Evolutionary conservation across 106 monocot genomes (phyloP).

Genomic region (Dioscorea dumetorum): DNA sequence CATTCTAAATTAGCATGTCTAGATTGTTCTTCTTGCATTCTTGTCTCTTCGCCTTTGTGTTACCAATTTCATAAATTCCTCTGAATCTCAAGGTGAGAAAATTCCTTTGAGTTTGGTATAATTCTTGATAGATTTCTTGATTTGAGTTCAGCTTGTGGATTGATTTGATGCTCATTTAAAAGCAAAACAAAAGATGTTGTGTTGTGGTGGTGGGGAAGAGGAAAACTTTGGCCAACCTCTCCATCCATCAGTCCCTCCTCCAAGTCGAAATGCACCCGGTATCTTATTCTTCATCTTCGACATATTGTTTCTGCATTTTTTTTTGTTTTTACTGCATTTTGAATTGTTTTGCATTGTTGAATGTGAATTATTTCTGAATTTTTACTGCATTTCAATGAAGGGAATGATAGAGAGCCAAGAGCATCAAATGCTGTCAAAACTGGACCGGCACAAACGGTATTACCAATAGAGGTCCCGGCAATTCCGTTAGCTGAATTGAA

Average conservation of each 20-base stretch:
- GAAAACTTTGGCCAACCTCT: neutral
- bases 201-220: slow-evolving; percentile 5
- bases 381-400: slow-evolving; percentile 7
- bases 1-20: too few relatives aligned
- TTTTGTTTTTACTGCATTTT: neutral
- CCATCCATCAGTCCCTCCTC: slow-evolving; percentile 2
- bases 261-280: neutral
- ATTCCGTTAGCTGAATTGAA: slow-evolving; percentile 61
- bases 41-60: too few relatives aligned
- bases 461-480: slow-evolving; percentile 75
- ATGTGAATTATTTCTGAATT: neutral
- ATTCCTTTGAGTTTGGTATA: too few relatives aligned
- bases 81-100: too few relatives aligned
- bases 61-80: too few relatives aligned
- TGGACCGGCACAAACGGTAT: slow-evolving; percentile 38
- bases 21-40: too few relatives aligned
- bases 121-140: too few relatives aligned
- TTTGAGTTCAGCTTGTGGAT: too few relatives aligned
- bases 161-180: too few relatives aligned
- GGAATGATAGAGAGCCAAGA: slow-evolving; percentile 41
- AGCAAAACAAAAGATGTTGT: slow-evolving; percentile 1
- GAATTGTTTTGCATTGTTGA: neutral
- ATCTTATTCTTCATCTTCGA: neutral
- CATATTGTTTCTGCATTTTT: neutral
- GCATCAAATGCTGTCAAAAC: slow-evolving; percentile 25